A percentile compares a stretch with the other conserved stretches of the same genome.
These are phyloP conservation scores for Strigomonas culicis DNA, from an alignment of 208 protist species.

Conservation along the genomic window DNA sequence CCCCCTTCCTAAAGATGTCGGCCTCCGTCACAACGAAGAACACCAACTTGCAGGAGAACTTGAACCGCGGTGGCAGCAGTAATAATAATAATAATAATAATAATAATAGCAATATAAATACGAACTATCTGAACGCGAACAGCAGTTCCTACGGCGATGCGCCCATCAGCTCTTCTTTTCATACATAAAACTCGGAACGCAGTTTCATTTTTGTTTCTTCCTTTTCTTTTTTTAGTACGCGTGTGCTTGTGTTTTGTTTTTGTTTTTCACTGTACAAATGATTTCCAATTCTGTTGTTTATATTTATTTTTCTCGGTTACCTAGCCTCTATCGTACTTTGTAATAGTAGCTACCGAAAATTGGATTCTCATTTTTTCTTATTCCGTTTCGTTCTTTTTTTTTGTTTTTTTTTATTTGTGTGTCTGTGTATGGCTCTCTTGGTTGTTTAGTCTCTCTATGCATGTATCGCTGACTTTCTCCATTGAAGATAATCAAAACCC, in stretches of 20 bases:
- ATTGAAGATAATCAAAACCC: too few relatives aligned
- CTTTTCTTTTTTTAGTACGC: background rate
- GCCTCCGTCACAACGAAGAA: too few relatives aligned
- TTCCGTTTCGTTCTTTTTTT: background rate
- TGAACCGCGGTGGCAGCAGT: too few relatives aligned
- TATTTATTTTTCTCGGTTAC: background rate
- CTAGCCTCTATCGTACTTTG: background rate
- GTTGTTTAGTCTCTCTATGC: slow-evolving; percentile 8
- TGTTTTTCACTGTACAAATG: background rate
- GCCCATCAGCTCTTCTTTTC: background rate
- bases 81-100: too few relatives aligned
- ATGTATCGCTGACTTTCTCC: too few relatives aligned
- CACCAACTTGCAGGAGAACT: too few relatives aligned
- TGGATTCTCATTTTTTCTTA: background rate
- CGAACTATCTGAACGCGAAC: background rate
- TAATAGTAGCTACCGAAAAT: background rate
- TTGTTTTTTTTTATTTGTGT: slow-evolving; percentile 12
- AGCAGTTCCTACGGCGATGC: background rate
- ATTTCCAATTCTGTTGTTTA: slow-evolving; percentile 2
- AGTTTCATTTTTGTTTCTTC: background rate
- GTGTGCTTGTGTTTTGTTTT: background rate
- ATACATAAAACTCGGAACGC: background rate
- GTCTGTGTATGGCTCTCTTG: slow-evolving; percentile 3
- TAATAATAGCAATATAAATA: background rate
- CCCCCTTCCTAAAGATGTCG: too few relatives aligned